These are phyloP conservation scores for Aurantiochytrium sp. DNA, from an alignment of 108 stramenopile species.

Conservation along the genomic window DNA sequence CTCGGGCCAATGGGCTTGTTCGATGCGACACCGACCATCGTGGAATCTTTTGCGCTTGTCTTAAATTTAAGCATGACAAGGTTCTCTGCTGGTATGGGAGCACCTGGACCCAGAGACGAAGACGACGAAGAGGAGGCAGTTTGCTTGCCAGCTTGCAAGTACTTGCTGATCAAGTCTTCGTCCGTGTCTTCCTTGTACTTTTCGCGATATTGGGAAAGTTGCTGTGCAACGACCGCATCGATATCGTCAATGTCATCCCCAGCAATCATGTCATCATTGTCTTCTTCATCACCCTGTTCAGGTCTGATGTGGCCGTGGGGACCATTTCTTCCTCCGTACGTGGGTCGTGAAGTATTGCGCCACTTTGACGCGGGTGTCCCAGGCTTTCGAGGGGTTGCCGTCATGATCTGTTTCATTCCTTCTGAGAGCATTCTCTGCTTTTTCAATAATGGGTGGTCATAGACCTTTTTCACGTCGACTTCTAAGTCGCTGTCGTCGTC, in stretches of 20 bases:
- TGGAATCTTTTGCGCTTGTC: background rate
- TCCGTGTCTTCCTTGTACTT: background rate
- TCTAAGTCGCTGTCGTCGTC: background rate
- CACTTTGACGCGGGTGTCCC: background rate
- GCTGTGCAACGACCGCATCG: background rate
- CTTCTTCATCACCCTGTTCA: too few relatives aligned
- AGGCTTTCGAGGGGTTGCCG: background rate
- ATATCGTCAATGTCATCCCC: background rate
- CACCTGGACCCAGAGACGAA: background rate
- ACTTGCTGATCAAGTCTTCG: background rate
- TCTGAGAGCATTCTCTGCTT: background rate
- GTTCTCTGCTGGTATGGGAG: background rate
- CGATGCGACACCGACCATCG: background rate
- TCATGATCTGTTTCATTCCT: background rate
- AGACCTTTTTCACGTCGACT: background rate
- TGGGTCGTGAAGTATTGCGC: background rate
- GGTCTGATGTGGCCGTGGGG: too few relatives aligned
- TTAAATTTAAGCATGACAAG: background rate
- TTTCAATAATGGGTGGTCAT: background rate
- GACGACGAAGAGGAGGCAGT: background rate
- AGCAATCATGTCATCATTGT: too few relatives aligned
- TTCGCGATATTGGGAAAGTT: background rate
- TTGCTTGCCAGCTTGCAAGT: background rate
- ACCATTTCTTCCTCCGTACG: background rate
- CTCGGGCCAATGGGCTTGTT: background rate